Percentiles rank a stretch among this genome's conserved stretches.
Conservation (phyloP, 495 filamentous ascomycete species). For the Barbatosphaeria neglecta region DNA sequence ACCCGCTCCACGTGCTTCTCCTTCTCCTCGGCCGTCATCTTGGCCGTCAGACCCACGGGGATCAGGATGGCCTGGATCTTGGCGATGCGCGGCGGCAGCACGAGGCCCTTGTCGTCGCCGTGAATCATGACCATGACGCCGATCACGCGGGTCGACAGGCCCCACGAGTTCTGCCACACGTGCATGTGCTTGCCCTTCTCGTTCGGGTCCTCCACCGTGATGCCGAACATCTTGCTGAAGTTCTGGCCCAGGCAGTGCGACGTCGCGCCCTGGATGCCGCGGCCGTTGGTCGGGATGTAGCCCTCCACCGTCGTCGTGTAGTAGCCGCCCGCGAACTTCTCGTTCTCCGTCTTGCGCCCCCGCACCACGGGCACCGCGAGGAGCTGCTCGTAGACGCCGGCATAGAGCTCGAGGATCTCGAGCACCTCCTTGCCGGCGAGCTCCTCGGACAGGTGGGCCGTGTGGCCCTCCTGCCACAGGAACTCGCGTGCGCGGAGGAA, state of each 20-base stretch:
- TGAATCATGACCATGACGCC: conserved; percentile 98
- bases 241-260: conserved; percentile 93
- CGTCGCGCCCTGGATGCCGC: conserved; percentile 92
- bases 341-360: conserved; percentile 82
- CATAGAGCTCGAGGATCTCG: conserved; percentile 88
- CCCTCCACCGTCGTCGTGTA: conserved; percentile 93
- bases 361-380: conserved; percentile 89
- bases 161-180: conserved; percentile 99
- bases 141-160: conserved; percentile 86
- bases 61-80: conserved; percentile 76
- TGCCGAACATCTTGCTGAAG: conserved; percentile 97
- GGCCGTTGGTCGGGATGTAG: conserved; percentile 87
- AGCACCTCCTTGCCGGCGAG: conserved; percentile 72
- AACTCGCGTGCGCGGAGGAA: conserved; percentile 91
- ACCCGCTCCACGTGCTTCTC: conserved; percentile 59
- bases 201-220: conserved; percentile 86
- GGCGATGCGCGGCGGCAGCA: conserved; percentile 81
- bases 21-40: conserved; percentile 66
- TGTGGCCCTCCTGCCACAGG: conserved; percentile 97
- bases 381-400: conserved; percentile 79
- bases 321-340: conserved; percentile 92
- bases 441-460: conserved; percentile 74
- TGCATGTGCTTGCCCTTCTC: conserved; percentile 67
- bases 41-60: conserved; percentile 87
- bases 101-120: conserved; percentile 84